Percentiles rank a stretch among this genome's conserved stretches.
Conservation (phyloP, 495 filamentous ascomycete genomes). For the Penicillium herquei region DNA sequence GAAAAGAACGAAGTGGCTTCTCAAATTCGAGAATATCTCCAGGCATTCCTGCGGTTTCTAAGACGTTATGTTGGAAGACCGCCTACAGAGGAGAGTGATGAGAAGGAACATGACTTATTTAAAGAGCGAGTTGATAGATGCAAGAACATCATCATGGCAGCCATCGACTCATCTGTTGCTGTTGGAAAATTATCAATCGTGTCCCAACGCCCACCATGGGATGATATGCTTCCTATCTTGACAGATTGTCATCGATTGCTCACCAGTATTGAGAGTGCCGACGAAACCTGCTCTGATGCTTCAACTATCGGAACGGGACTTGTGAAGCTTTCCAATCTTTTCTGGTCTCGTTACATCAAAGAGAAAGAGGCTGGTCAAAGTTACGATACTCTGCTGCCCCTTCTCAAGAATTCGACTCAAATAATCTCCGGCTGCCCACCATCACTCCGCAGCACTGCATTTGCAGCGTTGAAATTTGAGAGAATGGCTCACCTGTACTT, state of each 20-base stretch:
- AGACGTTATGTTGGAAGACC: constrained; percentile 45
- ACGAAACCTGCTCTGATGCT: constrained; percentile 24
- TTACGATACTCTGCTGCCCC: constrained; percentile 34
- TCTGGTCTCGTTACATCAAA: constrained; percentile 64
- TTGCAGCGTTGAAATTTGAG: constrained; percentile 55
- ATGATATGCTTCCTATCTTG: constrained; percentile 37
- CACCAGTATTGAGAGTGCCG: constrained; percentile 29
- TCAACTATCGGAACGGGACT: constrained; percentile 29
- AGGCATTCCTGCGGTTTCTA: constrained; percentile 42
- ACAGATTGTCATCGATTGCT: constrained; percentile 40
- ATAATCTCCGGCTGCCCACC: constrained; percentile 38
- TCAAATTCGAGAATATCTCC: constrained; percentile 37
- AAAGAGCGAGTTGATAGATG: constrained; percentile 29
- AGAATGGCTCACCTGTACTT: constrained; percentile 48
- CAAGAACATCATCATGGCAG: constrained; percentile 40
- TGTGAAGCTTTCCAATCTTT: constrained; percentile 71
- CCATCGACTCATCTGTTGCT: constrained; percentile 41
- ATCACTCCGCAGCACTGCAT: constrained; percentile 44
- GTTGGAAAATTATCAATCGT: constrained; percentile 42
- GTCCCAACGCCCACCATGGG: constrained; percentile 40
- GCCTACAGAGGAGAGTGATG: constrained; percentile 29
- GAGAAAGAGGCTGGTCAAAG: constrained; percentile 41
- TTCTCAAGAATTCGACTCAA: constrained; percentile 50
- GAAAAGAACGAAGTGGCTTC: constrained; percentile 21
- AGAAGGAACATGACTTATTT: constrained; percentile 31